Base-by-base conservation (phyloP, 2,329 filamentous ascomycete species). In the Xylariaceae sp. region DNA sequence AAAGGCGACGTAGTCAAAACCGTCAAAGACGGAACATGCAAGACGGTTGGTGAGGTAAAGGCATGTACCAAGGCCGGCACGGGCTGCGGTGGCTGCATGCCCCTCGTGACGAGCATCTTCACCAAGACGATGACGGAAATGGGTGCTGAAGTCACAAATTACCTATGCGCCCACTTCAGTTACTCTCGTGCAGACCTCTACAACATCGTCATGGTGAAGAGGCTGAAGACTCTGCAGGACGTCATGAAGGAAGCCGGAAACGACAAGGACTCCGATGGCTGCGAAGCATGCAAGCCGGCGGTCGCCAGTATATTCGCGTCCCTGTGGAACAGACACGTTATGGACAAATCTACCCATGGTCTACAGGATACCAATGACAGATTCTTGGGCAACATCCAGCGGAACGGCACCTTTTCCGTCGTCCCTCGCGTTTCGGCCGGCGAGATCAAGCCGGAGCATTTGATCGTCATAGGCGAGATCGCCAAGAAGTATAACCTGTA, bases 291-390 rank as follows among this genome's bases (percentile, higher is more conserved):
- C 71, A 94, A 94, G 64, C 89, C 89, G 0, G 79, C 83, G 1
- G 76, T 95, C 19, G 89, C 75, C 4, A 88, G 83, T 38, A 94
- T 95, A 52, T 78, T 94, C 37, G 76, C 88, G 1, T 88, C 84
- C 18, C 69, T 94, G 3, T 95, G 83, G 74, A 95, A 95, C 64
- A 79, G 81, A 47, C 87, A 93, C 58, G 73, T 95, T 48, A 82
- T 95, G 72, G 80, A 87, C 50, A 73, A 76, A 44, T 72, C 80
- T 0, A 69, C 77, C 3, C 79, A 87, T 58, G 87, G 87, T 17
- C 73, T 95, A 1, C 89, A 95, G 63, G 89, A 95, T 45, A 95
- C 89, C 4, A 95, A 95, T 61, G 90, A 95, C 63, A 76, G 83
- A 34, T 95, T 87, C 63, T 68, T 95, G 37, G 89, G 81, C 38